Conservation (phyloP, 495 filamentous ascomycete species). For the Xylaria bambusicola region DNA sequence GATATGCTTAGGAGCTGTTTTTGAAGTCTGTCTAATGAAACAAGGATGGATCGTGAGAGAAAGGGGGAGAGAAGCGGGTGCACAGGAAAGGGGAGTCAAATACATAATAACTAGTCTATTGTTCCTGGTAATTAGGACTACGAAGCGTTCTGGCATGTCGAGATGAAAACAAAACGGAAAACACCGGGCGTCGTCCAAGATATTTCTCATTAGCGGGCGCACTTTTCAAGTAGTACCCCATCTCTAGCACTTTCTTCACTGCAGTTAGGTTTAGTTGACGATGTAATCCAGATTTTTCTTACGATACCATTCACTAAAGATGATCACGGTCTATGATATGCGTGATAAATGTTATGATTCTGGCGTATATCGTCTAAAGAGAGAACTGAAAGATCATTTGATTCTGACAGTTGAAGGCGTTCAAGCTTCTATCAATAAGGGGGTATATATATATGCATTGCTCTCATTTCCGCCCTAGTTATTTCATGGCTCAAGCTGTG, state of each 20-base stretch:
- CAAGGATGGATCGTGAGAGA: not conserved
- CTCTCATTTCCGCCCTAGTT: too few relatives aligned
- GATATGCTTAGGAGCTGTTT: constrained; percentile 18
- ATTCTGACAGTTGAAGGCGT: too few relatives aligned
- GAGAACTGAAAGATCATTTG: too few relatives aligned
- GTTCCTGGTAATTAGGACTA: constrained; percentile 15
- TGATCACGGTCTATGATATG: too few relatives aligned
- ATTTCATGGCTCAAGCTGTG: too few relatives aligned
- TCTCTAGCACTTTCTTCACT: constrained; percentile 28
- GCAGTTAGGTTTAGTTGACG: constrained; percentile 39
- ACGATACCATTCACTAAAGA: constrained; percentile 28
- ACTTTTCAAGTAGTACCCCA: constrained; percentile 4
- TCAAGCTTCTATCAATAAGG: too few relatives aligned
- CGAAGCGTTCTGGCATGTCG: constrained; percentile 13
- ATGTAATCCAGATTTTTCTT: constrained; percentile 37
- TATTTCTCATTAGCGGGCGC: constrained; percentile 31
- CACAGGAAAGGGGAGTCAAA: constrained; percentile 1
- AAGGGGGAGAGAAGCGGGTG: not conserved
- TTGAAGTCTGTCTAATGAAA: constrained; percentile 14
- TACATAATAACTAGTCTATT: not conserved
- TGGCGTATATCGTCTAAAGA: too few relatives aligned
- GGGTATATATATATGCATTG: too few relatives aligned
- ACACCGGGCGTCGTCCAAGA: constrained; percentile 27
- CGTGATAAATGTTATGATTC: too few relatives aligned
- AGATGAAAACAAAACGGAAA: not conserved